Conservation (phyloP, 768 basidiomycete genomes). For the Phylloporus rhodoxanthus region DNA sequence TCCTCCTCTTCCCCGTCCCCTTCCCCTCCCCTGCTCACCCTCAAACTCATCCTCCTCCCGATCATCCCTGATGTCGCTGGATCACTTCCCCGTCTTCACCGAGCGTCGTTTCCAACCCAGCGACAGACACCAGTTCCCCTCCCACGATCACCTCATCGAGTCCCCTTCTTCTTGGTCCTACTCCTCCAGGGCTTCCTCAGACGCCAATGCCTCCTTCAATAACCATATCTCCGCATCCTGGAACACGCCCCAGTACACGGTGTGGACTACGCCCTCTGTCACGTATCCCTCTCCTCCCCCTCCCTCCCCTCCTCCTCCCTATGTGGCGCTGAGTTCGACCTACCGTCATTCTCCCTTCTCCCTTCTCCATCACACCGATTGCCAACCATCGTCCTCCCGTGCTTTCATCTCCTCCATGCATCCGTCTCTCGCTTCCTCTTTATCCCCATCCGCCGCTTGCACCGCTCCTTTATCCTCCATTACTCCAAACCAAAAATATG, state of each 20-base stretch:
- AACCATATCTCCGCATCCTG: constrained; percentile 14
- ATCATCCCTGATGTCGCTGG: constrained; percentile 26
- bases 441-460: constrained; percentile 12
- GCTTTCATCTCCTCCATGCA: constrained; percentile 11
- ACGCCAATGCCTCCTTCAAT: constrained; percentile 10
- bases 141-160: constrained; percentile 21
- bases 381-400: constrained; percentile 17
- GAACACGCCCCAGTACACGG: constrained; percentile 14
- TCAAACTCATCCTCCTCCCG: background rate
- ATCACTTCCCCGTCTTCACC: constrained; percentile 30
- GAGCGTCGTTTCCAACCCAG: constrained; percentile 29
- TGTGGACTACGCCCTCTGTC: constrained; percentile 13
- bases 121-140: constrained; percentile 17
- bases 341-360: constrained; percentile 24
- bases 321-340: constrained; percentile 13
- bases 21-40: background rate
- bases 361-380: constrained; percentile 20
- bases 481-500: constrained; percentile 15
- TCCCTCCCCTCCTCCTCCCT: constrained; percentile 17
- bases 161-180: constrained; percentile 25
- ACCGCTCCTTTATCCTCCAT: constrained; percentile 16
- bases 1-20: constrained; percentile 11
- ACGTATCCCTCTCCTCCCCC: constrained; percentile 21
- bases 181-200: constrained; percentile 18
- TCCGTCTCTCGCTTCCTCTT: constrained; percentile 13